Percentiles rank a stretch among this genome's conserved stretches.
Evolutionary conservation across 179 eudicot genomes (phyloP).

Genomic region (Heliamphora ciliata): DNA sequence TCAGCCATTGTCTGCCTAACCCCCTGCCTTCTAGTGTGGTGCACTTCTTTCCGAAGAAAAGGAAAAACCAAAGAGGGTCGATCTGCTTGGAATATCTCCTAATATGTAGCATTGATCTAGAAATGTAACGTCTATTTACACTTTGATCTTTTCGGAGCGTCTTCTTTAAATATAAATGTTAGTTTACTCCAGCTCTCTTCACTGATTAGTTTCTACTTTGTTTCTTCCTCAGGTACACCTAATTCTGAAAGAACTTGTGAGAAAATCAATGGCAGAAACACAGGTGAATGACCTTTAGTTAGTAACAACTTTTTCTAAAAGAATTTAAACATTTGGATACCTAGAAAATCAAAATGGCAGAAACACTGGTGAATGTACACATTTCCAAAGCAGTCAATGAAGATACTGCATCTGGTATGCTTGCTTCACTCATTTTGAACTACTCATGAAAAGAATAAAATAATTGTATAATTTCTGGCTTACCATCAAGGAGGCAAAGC

Average conservation of each 20-base stretch:
- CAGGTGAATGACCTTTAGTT: constrained; percentile 30
- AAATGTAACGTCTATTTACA: background rate
- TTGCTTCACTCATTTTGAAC: no score
- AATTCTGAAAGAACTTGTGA: constrained; percentile 79
- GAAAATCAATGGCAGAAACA: constrained; percentile 80
- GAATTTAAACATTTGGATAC: no score
- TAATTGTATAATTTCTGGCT: no score
- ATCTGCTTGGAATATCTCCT: background rate
- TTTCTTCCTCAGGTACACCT: constrained; percentile 60
- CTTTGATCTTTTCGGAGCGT: background rate
- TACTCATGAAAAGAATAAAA: no score
- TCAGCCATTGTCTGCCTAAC: background rate
- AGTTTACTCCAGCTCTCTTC: background rate
- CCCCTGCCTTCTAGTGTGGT: background rate
- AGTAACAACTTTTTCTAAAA: no score
- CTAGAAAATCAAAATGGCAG: no score
- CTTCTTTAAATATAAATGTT: background rate
- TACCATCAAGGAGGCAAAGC: no score
- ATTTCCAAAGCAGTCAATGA: no score
- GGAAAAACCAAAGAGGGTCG: background rate
- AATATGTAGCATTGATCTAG: background rate
- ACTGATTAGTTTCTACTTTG: background rate
- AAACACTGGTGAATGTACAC: no score
- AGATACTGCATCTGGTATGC: no score
- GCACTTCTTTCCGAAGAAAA: background rate